These are phyloP conservation scores for Paracoccidioides brasiliensis DNA, from an alignment of 2,329 filamentous ascomycete species.

Conservation along the genomic window DNA sequence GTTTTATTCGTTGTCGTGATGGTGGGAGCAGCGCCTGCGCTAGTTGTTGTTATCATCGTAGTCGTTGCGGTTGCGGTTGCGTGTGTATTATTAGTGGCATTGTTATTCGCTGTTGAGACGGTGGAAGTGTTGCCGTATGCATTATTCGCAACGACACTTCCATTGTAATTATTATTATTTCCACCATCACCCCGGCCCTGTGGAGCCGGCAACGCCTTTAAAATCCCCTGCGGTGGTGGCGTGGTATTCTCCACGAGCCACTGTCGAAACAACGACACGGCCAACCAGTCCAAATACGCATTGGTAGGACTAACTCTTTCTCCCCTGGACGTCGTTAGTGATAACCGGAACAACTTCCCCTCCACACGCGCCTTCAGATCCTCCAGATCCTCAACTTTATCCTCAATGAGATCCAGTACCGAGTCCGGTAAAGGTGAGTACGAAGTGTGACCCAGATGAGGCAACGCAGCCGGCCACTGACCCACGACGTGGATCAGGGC, in stretches of 20 bases:
- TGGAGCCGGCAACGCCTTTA: constrained; percentile 17
- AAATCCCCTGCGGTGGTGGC: constrained; percentile 46
- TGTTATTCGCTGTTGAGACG: background rate
- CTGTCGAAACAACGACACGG: constrained; percentile 73
- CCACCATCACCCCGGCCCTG: constrained; percentile 9
- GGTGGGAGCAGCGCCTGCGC: constrained; percentile 6
- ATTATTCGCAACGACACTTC: background rate
- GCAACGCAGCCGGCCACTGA: constrained; percentile 74
- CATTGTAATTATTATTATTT: constrained; percentile 10
- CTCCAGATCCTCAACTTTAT: constrained; percentile 85
- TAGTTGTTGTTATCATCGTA: background rate
- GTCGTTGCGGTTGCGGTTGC: constrained; percentile 3
- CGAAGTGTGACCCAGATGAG: constrained; percentile 51
- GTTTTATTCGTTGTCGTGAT: constrained; percentile 12
- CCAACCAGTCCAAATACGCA: constrained; percentile 80
- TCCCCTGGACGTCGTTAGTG: constrained; percentile 62
- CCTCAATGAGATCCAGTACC: constrained; percentile 80
- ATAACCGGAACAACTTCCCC: constrained; percentile 67
- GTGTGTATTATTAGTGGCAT: constrained; percentile 1
- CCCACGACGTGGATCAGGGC: constrained; percentile 88
- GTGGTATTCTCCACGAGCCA: constrained; percentile 88
- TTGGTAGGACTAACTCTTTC: constrained; percentile 70
- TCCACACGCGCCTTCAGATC: constrained; percentile 71
- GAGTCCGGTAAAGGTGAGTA: constrained; percentile 51
- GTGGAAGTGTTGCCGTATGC: background rate